Evolutionary conservation across 495 filamentous ascomycete species (phyloP).

Genomic region (Aspergillus nanangensis): DNA sequence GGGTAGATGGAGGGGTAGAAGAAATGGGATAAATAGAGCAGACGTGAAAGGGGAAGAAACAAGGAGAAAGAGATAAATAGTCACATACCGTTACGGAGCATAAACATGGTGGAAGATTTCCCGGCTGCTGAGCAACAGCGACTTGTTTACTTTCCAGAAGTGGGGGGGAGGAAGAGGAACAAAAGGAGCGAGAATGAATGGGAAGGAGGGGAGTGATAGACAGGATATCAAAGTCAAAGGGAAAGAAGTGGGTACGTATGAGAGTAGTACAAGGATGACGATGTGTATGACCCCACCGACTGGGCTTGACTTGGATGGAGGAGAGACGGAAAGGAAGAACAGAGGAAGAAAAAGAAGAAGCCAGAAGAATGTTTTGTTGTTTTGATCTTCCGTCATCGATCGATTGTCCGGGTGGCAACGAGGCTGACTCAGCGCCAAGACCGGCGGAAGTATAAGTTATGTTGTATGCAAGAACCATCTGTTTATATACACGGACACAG

Average conservation of each 20-base stretch:
- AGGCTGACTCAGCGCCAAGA: not conserved
- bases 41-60: too few relatives aligned
- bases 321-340: too few relatives aligned
- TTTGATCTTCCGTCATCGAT: conserved; percentile 15
- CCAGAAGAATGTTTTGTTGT: conserved; percentile 16
- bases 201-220: conserved; percentile 1
- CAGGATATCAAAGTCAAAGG: too few relatives aligned
- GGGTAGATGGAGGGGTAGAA: conserved; percentile 29
- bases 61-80: conserved; percentile 11
- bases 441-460: too few relatives aligned
- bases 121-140: conserved; percentile 23
- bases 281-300: not conserved
- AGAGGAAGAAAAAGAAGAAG: conserved; percentile 9
- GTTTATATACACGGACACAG: too few relatives aligned
- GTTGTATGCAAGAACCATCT: not conserved
- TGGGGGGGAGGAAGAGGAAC: conserved; percentile 1
- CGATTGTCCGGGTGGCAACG: conserved; percentile 11
- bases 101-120: conserved; percentile 57
- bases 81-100: conserved; percentile 63
- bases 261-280: too few relatives aligned
- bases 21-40: not conserved
- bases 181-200: not conserved
- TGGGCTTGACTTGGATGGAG: too few relatives aligned
- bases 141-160: conserved; percentile 14
- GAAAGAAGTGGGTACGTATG: too few relatives aligned